Evolutionary conservation across 2,329 filamentous ascomycete genomes (phyloP).

Genomic region (Aspergillus sergii): DNA sequence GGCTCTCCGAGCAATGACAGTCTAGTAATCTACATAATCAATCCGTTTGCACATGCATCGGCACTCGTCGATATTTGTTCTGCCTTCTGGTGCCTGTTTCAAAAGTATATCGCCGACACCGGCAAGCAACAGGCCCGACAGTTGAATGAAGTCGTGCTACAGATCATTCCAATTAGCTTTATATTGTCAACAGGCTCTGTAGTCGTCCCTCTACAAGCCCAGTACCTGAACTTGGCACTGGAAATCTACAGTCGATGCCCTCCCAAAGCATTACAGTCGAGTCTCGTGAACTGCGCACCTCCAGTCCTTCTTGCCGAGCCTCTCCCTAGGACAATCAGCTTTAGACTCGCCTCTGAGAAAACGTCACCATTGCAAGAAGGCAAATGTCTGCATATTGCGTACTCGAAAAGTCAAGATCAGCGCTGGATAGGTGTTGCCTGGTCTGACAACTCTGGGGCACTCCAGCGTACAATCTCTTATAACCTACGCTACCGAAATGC

Average conservation of each 20-base stretch:
- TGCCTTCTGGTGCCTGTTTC: conserved; percentile 60
- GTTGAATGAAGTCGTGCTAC: conserved; percentile 56
- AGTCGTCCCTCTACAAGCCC: conserved; percentile 52
- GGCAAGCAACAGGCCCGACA: conserved; percentile 34
- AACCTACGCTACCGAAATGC: conserved; percentile 49
- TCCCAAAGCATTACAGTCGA: conserved; percentile 39
- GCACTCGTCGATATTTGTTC: conserved; percentile 56
- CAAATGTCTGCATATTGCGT: conserved; percentile 61
- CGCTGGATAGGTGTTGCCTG: conserved; percentile 63
- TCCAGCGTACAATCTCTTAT: conserved; percentile 58
- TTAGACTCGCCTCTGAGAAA: conserved; percentile 56
- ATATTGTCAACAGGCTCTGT: conserved; percentile 55
- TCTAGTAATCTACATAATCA: conserved; percentile 62
- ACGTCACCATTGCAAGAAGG: conserved; percentile 60
- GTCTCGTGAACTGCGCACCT: conserved; percentile 52
- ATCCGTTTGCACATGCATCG: conserved; percentile 54
- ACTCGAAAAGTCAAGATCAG: conserved; percentile 57
- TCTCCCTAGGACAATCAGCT: conserved; percentile 56
- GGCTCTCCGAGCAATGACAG: conserved; percentile 39
- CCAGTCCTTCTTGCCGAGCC: conserved; percentile 58
- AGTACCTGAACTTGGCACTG: conserved; percentile 55
- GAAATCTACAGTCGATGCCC: conserved; percentile 63
- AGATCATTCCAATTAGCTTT: conserved; percentile 60
- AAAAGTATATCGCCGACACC: conserved; percentile 51
- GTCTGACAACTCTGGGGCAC: conserved; percentile 59